A percentile compares a stretch with the other conserved stretches of the same genome.
These are phyloP conservation scores for Rhododendron ferrugineum DNA, from an alignment of 148 eudicot genomes.

Conservation along the genomic window DNA sequence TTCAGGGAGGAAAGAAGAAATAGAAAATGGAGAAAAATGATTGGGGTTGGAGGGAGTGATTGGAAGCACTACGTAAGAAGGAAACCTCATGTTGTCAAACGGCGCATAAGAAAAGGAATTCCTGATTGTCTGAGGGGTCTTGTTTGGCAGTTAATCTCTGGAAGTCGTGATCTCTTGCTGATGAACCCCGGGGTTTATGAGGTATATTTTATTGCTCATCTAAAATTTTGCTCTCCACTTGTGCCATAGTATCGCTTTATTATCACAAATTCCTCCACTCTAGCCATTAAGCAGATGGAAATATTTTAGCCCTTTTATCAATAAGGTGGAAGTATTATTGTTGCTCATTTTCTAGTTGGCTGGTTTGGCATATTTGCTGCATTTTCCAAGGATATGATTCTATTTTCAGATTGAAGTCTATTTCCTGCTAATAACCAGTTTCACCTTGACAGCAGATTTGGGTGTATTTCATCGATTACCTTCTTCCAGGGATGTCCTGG, in stretches of 20 bases:
- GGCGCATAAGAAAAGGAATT: constrained; percentile 92
- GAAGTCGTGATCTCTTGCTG: constrained; percentile 95
- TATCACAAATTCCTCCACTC: neutral
- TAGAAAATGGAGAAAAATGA: constrained; percentile 97
- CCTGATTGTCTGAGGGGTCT: constrained; percentile 98
- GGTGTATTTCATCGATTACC: neutral
- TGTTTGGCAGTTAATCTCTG: constrained; percentile 97
- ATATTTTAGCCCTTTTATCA: neutral
- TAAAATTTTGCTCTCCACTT: neutral
- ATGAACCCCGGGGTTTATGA: constrained; percentile 97
- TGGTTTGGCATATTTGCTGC: neutral
- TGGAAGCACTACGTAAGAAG: constrained; percentile 89
- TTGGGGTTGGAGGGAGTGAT: constrained; percentile 96
- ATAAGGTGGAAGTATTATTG: neutral
- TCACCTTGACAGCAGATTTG: neutral
- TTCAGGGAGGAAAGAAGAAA: constrained; percentile 90
- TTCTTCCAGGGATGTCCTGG: neutral
- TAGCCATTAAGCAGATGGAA: neutral
- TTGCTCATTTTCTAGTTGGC: neutral
- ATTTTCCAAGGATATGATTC: neutral
- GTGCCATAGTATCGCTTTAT: neutral
- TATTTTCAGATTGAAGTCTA: neutral
- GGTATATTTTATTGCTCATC: constrained; percentile 29
- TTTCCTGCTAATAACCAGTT: neutral
- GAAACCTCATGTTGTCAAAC: constrained; percentile 86